Base-by-base conservation (phyloP, 2,329 filamentous ascomycete genomes). In the Akanthomyces dipterigenus region DNA sequence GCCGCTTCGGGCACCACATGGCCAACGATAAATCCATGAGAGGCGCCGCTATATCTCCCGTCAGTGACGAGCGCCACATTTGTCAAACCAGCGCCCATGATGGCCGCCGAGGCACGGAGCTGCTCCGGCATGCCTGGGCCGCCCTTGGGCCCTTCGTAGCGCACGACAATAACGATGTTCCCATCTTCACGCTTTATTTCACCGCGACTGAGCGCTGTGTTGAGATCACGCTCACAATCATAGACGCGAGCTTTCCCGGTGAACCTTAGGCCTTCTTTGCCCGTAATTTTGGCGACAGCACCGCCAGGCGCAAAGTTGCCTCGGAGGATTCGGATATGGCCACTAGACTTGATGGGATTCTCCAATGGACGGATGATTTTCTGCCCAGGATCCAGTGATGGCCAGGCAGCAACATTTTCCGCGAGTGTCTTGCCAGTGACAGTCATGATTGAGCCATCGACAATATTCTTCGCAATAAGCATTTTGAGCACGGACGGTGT, bases 121-220 rank as follows among this genome's bases (percentile, higher is more conserved):
- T 96, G 92, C 76, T 98, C 93, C 2, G 93, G 93, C 93, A 98
- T 98, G 48, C 93, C 93, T 0, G 93, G 93, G 0, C 93, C 93
- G 64, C 93, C 93, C 71, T 91, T 93, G 14, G 93, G 93, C 0
- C 93, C 93, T 73, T 98, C 93, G 72, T 97, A 97, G 24, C 93
- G 88, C 59, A 98, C 92, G 36, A 97, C 86, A 31, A 97, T 79
- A 22, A 97, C 93, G 16, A 96, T 82, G 70, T 96, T 95, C 70
- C 95, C 91, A 63, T 77, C 77, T 20, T 76, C 73, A 22, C 70
- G 67, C 40, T 67, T 71, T 72, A 82, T 81, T 7, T 84, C 84
- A 40, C 85, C 85, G 0, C 85, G 84, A 51, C 91, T 89, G 55
- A 98, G 80, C 0, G 93, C 92, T 0, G 80, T 76, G 72, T 96